Evolutionary conservation across 2,329 filamentous ascomycete genomes (phyloP).

Genomic region (Hypoxylon sp.): DNA sequence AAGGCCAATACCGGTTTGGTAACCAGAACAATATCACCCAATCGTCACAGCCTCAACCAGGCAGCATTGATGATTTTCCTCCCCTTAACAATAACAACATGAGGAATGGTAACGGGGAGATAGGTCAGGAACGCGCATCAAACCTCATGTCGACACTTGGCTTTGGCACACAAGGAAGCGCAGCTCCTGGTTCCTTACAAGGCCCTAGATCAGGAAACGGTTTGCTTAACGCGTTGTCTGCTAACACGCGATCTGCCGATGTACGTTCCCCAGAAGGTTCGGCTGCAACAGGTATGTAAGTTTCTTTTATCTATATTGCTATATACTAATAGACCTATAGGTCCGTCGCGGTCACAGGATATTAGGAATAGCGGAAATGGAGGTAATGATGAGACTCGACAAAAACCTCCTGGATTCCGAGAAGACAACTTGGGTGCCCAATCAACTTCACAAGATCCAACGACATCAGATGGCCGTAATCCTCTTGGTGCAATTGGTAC

Average conservation of each 20-base stretch:
- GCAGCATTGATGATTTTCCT: slow-evolving; percentile 72
- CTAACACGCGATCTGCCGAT: slow-evolving; percentile 68
- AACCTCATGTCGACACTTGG: slow-evolving; percentile 69
- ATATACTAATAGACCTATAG: slow-evolving; percentile 50
- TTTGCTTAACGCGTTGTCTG: slow-evolving; percentile 74
- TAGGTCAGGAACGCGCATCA: slow-evolving; percentile 68
- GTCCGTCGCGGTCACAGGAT: slow-evolving; percentile 62
- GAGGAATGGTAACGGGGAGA: slow-evolving; percentile 70
- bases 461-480: slow-evolving; percentile 58
- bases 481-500: slow-evolving; percentile 64
- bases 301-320: slow-evolving; percentile 5
- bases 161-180: slow-evolving; percentile 65
- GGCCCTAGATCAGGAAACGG: slow-evolving; percentile 70
- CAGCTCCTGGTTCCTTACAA: slow-evolving; percentile 58
- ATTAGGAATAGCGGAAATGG: slow-evolving; percentile 55
- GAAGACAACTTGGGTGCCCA: slow-evolving; percentile 60
- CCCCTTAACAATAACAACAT: slow-evolving; percentile 65
- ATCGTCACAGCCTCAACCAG: slow-evolving; percentile 64
- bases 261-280: slow-evolving; percentile 65
- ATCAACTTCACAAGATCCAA: slow-evolving; percentile 55
- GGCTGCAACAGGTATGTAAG: slow-evolving; percentile 55
- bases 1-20: slow-evolving; percentile 69
- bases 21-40: slow-evolving; percentile 62
- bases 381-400: slow-evolving; percentile 62
- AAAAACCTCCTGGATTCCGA: slow-evolving; percentile 62